phyloP scores from a whole-genome alignment of 2,329 filamentous ascomycete genomes.

The Calonectria pseudoreteaudii region DNA sequence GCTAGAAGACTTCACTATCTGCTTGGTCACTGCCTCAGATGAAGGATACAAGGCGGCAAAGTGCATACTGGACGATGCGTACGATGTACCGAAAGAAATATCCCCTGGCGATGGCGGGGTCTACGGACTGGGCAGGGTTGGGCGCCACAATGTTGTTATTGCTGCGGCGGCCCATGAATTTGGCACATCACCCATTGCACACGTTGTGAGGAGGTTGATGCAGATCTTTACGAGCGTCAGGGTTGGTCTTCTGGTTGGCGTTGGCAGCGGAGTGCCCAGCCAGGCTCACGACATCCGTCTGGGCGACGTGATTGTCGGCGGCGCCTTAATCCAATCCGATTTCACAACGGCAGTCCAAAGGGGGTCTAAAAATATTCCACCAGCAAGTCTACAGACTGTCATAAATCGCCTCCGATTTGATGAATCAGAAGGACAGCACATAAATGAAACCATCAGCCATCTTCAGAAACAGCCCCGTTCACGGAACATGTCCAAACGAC shows the following conservation, averaged over 20 bases:
- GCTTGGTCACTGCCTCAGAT: background rate
- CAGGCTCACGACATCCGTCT: background rate
- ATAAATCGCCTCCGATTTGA: background rate
- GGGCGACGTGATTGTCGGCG: background rate
- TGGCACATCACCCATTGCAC: background rate
- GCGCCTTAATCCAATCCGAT: background rate
- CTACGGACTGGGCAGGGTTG: background rate
- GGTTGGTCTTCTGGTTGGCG: conserved; percentile 6
- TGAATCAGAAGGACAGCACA: background rate
- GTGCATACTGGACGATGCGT: background rate
- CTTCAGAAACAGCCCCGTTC: background rate
- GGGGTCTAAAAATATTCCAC: background rate
- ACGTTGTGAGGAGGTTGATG: background rate
- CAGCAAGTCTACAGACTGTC: background rate
- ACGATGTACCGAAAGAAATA: background rate
- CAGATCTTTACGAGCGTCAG: background rate
- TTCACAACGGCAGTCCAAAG: background rate
- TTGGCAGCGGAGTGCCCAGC: background rate
- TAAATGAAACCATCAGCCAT: background rate
- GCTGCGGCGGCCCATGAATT: background rate
- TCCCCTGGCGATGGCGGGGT: background rate
- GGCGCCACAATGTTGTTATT: conserved; percentile 7
- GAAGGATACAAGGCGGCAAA: background rate
- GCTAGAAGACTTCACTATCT: background rate
- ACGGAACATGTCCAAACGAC: background rate